A percentile compares a stretch with the other conserved stretches of the same genome.
phyloP scores from a whole-genome alignment of 2,329 filamentous ascomycete species.

The Fusarium anguioides region DNA sequence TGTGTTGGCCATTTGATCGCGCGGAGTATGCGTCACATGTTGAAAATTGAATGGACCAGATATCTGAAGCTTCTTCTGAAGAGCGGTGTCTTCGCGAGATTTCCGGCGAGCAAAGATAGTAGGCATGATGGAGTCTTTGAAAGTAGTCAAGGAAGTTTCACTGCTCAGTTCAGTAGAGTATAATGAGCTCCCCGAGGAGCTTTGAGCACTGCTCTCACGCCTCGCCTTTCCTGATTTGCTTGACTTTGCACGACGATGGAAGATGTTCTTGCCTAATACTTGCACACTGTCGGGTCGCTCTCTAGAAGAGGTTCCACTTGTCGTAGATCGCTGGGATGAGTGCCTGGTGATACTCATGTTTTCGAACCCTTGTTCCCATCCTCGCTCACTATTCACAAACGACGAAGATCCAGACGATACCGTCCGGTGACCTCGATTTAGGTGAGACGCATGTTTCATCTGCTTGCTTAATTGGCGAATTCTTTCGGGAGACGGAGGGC shows the following conservation, averaged over 20 bases:
- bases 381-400: conserved; percentile 56
- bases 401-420: conserved; percentile 68
- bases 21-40: conserved; percentile 69
- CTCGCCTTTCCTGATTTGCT: conserved; percentile 54
- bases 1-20: conserved; percentile 58
- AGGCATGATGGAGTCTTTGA: conserved; percentile 61
- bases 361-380: conserved; percentile 64
- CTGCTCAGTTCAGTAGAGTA: conserved; percentile 58
- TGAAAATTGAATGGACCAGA: conserved; percentile 75
- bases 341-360: conserved; percentile 63
- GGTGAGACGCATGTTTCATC: conserved; percentile 64
- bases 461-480: conserved; percentile 69
- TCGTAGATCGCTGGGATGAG: conserved; percentile 66
- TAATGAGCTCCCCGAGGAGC: conserved; percentile 60
- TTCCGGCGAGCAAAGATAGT: conserved; percentile 65
- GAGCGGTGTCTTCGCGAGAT: conserved; percentile 49
- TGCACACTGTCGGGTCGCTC: conserved; percentile 70
- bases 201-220: conserved; percentile 62
- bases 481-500: conserved; percentile 69
- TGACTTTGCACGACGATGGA: conserved; percentile 62
- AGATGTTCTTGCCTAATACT: conserved; percentile 69
- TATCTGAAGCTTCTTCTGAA: conserved; percentile 62
- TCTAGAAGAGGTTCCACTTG: conserved; percentile 62
- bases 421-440: conserved; percentile 51
- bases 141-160: conserved; percentile 49